phyloP scores from a whole-genome alignment of 2,329 filamentous ascomycete species.

The Grosmannia penicillata region DNA sequence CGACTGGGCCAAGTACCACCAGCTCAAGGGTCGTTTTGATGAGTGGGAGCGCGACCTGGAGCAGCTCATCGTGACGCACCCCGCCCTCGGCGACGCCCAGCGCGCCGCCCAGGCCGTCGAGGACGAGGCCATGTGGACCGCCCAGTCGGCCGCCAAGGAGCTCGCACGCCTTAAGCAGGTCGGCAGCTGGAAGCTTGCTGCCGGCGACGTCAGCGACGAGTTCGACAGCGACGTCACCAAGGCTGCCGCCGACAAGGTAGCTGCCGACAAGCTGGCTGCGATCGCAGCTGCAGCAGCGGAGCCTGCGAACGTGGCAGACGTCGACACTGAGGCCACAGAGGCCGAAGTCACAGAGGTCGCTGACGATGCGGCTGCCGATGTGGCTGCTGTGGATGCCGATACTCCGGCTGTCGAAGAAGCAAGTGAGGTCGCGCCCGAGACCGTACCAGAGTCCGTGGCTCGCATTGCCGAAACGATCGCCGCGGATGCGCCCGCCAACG shows the following conservation, averaged over 20 bases:
- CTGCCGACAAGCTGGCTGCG: conserved; percentile 14
- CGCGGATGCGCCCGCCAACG: not conserved
- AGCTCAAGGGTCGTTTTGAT: conserved; percentile 66
- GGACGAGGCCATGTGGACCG: conserved; percentile 64
- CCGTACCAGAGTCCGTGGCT: too few relatives aligned
- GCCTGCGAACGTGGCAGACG: conserved; percentile 17
- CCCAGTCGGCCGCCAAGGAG: conserved; percentile 66
- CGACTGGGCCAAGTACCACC: conserved; percentile 92
- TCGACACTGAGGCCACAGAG: conserved; percentile 9
- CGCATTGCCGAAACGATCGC: too few relatives aligned
- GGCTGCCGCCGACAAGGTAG: conserved; percentile 36
- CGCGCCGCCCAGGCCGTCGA: conserved; percentile 45
- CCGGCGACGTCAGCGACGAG: conserved; percentile 60
- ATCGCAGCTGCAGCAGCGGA: conserved; percentile 10
- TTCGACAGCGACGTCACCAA: conserved; percentile 57
- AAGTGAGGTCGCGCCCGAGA: not conserved
- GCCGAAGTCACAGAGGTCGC: conserved; percentile 8
- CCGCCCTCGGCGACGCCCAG: conserved; percentile 53
- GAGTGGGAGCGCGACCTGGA: conserved; percentile 77
- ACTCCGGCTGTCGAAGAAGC: not conserved
- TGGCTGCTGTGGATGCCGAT: conserved; percentile 5
- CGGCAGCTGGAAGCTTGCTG: conserved; percentile 67
- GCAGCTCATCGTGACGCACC: conserved; percentile 58
- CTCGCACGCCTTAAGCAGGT: conserved; percentile 70
- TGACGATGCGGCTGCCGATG: conserved; percentile 3